These are phyloP conservation scores for Rhodotorula sphaerocarpa DNA, from an alignment of 768 basidiomycete genomes.

Conservation along the genomic window DNA sequence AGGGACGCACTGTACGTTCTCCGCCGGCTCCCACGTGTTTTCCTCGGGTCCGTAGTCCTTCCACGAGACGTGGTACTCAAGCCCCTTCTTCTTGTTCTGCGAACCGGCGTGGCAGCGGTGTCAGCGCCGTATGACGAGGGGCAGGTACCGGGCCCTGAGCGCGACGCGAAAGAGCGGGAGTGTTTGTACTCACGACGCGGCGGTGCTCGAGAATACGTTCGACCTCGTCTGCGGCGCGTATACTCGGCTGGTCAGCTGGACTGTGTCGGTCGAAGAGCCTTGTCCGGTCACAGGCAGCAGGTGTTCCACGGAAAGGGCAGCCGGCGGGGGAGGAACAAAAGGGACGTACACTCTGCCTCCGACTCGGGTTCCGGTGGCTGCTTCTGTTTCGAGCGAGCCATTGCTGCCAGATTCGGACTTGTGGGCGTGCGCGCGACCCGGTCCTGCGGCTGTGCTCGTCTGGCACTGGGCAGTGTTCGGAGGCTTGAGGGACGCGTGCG, in stretches of 20 bases:
- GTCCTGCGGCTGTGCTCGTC: not conserved
- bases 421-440: not conserved
- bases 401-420: not conserved
- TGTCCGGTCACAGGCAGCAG: too few species aligned
- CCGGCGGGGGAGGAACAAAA: not conserved
- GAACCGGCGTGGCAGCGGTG: not conserved
- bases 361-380: not conserved
- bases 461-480: too few species aligned
- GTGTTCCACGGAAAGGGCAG: not conserved
- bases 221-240: not conserved
- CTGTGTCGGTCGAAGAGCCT: too few species aligned
- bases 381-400: not conserved
- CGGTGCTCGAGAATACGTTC: not conserved
- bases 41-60: constrained; percentile 4
- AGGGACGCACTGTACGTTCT: constrained; percentile 3
- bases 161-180: not conserved
- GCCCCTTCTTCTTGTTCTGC: not conserved
- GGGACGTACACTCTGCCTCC: constrained; percentile 2
- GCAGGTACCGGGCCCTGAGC: too few species aligned
- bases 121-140: not conserved
- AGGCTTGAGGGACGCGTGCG: too few species aligned
- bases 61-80: constrained; percentile 15
- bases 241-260: not conserved
- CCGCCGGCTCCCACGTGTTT: constrained; percentile 11
- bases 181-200: not conserved